Percentiles rank a stretch among this genome's conserved stretches.
These are phyloP conservation scores for Paecilomyces variotii DNA, from an alignment of 2,329 filamentous ascomycete species.

Conservation along the genomic window DNA sequence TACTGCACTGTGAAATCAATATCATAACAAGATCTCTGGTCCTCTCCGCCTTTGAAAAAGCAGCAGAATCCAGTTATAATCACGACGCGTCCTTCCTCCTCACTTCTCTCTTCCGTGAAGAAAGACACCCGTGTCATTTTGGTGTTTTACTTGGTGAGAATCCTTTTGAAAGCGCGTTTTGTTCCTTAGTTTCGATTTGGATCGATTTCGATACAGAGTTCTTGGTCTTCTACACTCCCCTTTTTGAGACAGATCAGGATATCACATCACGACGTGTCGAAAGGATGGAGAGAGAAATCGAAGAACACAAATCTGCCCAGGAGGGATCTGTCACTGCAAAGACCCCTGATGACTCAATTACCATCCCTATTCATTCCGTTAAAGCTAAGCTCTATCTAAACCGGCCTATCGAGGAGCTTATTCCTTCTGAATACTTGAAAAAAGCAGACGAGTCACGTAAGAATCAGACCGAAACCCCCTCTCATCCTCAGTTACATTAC, in stretches of 20 bases:
- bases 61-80: too few species aligned
- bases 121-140: too few species aligned
- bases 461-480: neutral
- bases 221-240: neutral
- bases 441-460: conserved; percentile 13
- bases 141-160: too few species aligned
- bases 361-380: conserved; percentile 13
- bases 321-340: too few species aligned
- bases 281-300: neutral
- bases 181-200: neutral
- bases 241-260: neutral
- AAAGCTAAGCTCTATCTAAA: conserved; percentile 16
- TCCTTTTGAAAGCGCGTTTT: too few species aligned
- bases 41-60: too few species aligned
- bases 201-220: neutral
- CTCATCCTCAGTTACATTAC: neutral
- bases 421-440: conserved; percentile 12
- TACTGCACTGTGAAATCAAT: too few species aligned
- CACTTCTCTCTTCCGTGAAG: too few species aligned
- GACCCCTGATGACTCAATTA: neutral
- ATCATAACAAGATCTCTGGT: too few species aligned
- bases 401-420: conserved; percentile 11
- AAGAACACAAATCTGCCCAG: neutral
- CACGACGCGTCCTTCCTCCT: too few species aligned
- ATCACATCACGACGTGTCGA: neutral